Conservation (phyloP, 768 basidiomycete species). For the Collybiopsis confluens region DNA sequence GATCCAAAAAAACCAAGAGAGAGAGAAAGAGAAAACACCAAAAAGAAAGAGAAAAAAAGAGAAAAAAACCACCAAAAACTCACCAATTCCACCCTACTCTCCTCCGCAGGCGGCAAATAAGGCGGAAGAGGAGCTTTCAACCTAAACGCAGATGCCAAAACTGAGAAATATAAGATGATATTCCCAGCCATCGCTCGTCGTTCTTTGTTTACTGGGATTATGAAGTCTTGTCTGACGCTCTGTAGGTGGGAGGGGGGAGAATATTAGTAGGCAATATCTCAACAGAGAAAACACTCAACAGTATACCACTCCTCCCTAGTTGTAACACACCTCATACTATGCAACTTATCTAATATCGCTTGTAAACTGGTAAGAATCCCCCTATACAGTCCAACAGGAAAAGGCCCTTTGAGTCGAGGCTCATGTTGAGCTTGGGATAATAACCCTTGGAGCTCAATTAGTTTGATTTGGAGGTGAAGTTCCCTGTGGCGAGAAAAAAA, state of each 20-base stretch:
- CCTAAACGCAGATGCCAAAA: constrained; percentile 72
- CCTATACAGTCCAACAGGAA: constrained; percentile 83
- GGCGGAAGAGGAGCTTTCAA: constrained; percentile 93
- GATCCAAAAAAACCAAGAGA: no score
- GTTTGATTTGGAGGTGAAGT: constrained; percentile 85
- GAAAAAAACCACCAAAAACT: constrained; percentile 13
- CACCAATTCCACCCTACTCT: constrained; percentile 75
- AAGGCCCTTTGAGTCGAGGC: constrained; percentile 92
- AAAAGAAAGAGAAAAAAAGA: background rate
- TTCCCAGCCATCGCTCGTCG: constrained; percentile 94
- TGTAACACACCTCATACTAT: constrained; percentile 97
- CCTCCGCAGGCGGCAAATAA: constrained; percentile 90
- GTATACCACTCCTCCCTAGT: constrained; percentile 88
- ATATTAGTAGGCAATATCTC: background rate
- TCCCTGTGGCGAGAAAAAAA: constrained; percentile 54
- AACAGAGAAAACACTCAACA: no score
- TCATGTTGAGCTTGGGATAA: constrained; percentile 89
- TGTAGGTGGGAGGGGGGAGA: constrained; percentile 23
- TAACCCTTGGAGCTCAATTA: constrained; percentile 83
- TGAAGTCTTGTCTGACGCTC: constrained; percentile 83
- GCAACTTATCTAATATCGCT: constrained; percentile 81
- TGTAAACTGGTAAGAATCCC: constrained; percentile 79
- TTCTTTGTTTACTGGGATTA: constrained; percentile 85
- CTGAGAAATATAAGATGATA: constrained; percentile 86
- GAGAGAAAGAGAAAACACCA: no score